phyloP scores from a whole-genome alignment of 2,329 filamentous ascomycete species.

The Ilyonectria robusta region DNA sequence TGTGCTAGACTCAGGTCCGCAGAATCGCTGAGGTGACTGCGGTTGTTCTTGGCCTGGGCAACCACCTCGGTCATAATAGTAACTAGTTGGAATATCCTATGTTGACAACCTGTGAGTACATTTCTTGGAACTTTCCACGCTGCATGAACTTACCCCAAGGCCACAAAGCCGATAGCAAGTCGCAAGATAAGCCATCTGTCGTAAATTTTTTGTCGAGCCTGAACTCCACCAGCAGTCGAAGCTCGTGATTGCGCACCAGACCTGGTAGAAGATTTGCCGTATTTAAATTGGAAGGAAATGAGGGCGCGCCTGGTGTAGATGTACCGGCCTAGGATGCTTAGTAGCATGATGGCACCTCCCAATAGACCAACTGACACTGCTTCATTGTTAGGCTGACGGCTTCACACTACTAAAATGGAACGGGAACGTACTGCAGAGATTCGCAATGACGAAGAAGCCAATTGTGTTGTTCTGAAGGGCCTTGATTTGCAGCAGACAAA shows the following conservation, averaged over 20 bases:
- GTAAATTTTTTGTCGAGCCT: constrained; percentile 53
- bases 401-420: neutral
- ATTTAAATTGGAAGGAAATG: constrained; percentile 28
- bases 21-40: constrained; percentile 42
- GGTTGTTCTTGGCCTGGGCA: constrained; percentile 50
- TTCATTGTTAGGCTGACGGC: neutral
- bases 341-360: constrained; percentile 26
- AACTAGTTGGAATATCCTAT: constrained; percentile 55
- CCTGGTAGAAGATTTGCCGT: constrained; percentile 15
- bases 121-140: neutral
- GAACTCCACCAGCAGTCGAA: constrained; percentile 2
- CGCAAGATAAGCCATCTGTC: constrained; percentile 61
- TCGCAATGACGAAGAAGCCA: constrained; percentile 29
- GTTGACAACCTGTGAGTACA: neutral
- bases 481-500: constrained; percentile 19
- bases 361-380: constrained; percentile 28
- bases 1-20: constrained; percentile 52
- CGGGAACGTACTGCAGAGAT: constrained; percentile 25
- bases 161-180: constrained; percentile 60
- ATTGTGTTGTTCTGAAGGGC: constrained; percentile 7
- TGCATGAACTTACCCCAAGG: constrained; percentile 52
- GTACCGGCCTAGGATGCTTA: constrained; percentile 29
- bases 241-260: constrained; percentile 1
- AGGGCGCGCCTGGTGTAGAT: constrained; percentile 26
- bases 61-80: constrained; percentile 56